phyloP scores from a whole-genome alignment of 352 stramenopile species.

The Phytophthora fragariaefolia region DNA sequence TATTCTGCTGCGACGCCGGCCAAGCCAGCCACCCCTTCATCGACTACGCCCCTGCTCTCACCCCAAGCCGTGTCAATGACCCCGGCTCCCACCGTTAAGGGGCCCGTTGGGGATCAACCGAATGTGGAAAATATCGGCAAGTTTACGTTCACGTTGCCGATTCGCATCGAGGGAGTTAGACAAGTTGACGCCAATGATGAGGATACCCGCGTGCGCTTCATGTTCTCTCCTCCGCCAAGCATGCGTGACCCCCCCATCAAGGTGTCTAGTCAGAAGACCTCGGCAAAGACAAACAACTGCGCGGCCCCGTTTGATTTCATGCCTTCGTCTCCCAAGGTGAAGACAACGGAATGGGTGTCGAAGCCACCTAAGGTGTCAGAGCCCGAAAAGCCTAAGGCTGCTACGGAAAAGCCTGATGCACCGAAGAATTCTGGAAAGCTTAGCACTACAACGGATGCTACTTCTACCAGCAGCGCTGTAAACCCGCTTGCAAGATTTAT shows the following conservation, averaged over 20 bases:
- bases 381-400: slow-evolving; percentile 24
- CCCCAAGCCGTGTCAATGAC: slow-evolving; percentile 49
- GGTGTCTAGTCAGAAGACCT: slow-evolving; percentile 35
- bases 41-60: slow-evolving; percentile 34
- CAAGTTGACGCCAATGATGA: slow-evolving; percentile 41
- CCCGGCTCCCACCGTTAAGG: slow-evolving; percentile 23
- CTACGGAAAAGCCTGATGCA: slow-evolving; percentile 22
- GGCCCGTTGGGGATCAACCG: slow-evolving; percentile 2
- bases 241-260: slow-evolving; percentile 64
- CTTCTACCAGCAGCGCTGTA: slow-evolving; percentile 25
- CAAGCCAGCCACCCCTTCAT: slow-evolving; percentile 20
- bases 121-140: slow-evolving; percentile 42
- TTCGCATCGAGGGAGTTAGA: slow-evolving; percentile 12
- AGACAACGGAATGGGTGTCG: slow-evolving; percentile 45
- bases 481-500: slow-evolving; percentile 75
- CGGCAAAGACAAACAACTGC: slow-evolving; percentile 22
- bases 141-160: slow-evolving; percentile 66
- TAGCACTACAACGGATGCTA: slow-evolving; percentile 8
- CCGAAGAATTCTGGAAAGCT: slow-evolving; percentile 19
- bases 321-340: slow-evolving; percentile 64
- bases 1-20: slow-evolving; percentile 26
- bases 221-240: slow-evolving; percentile 67
- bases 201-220: slow-evolving; percentile 56
- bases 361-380: slow-evolving; percentile 35
- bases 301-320: slow-evolving; percentile 72